phyloP scores from a whole-genome alignment of 495 filamentous ascomycete species.

The Mytilinidion resinicola region DNA sequence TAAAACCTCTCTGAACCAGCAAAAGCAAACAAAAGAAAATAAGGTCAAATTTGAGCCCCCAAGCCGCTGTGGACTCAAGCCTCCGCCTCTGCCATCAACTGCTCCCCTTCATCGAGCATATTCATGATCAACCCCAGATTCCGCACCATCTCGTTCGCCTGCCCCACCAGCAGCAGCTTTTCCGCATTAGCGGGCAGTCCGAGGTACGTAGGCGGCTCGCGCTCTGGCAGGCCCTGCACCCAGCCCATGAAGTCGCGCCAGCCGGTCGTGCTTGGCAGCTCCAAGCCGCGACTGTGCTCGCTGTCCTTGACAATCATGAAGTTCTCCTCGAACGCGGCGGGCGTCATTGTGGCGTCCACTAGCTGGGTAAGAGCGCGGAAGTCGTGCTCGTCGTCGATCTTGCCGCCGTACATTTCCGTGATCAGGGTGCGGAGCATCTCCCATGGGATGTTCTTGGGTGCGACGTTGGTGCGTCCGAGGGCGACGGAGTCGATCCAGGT shows the following conservation, averaged over 20 bases:
- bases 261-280: slow-evolving; percentile 69
- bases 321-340: slow-evolving; percentile 81
- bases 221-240: slow-evolving; percentile 87
- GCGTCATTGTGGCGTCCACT: slow-evolving; percentile 71
- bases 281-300: slow-evolving; percentile 47
- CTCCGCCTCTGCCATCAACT: slow-evolving; percentile 66
- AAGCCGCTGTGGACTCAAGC: not conserved
- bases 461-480: slow-evolving; percentile 79
- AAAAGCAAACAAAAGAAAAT: no score
- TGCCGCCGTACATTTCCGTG: slow-evolving; percentile 92
- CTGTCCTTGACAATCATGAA: slow-evolving; percentile 74
- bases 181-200: slow-evolving; percentile 94
- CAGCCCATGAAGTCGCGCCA: slow-evolving; percentile 84
- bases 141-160: slow-evolving; percentile 76
- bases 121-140: slow-evolving; percentile 77
- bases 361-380: slow-evolving; percentile 64
- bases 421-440: slow-evolving; percentile 91
- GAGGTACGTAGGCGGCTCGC: slow-evolving; percentile 95
- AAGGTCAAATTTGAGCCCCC: no score
- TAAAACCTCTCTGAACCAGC: no score
- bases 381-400: slow-evolving; percentile 90
- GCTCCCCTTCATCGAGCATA: slow-evolving; percentile 89
- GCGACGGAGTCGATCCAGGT: slow-evolving; percentile 84
- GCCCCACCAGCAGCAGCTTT: slow-evolving; percentile 85
- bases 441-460: slow-evolving; percentile 91